Base-by-base conservation (phyloP, 495 filamentous ascomycete species). In the Mytilinidion resinicola region DNA sequence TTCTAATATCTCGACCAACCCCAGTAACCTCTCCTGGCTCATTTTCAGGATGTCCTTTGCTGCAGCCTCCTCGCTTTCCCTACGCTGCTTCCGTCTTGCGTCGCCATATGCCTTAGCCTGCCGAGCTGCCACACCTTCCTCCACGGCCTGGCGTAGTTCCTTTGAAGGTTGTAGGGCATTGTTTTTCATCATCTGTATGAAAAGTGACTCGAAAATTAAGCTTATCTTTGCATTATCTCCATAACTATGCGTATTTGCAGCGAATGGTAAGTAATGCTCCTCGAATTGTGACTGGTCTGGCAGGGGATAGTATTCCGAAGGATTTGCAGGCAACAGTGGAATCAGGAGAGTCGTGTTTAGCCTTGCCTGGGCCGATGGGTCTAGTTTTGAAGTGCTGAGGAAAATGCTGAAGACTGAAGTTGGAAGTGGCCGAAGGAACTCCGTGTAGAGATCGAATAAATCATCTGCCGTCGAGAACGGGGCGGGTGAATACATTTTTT, bases 151-250 rank as follows among this genome's bases (percentile, higher is more conserved):
- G 14, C 75, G 69, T 20, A 95, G 64, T 4, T 60, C 63, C 0
- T 68, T 60, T 14, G 77, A 80, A 46, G 80, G 72, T 19, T 62
- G 65, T 8, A 85, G 57, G 57, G 71, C 53, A 0, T 69, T 60
- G 21, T 65, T 63, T 0, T 69, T 64, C 53, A 63, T 57, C 49
- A 65, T 58, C 14, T 43, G 54, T 52, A 63, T 57, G 50, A 92
- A 60, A 54, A 95, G 68, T 0, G 77, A 77, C 70, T 98, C 92
- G 0, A 96, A 69, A 51, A 89, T 67, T 3, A 96, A 71, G 4
- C 85, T 86, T 35, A 96, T 76, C 70, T 90, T 91, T 3, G 87
- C 84, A 66, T 96, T 96, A 49, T 95, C 89, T 5, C 77, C 78
- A 0, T 79, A 70, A 7, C 76, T 81, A 5, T 78, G 70, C 0